phyloP scores from a whole-genome alignment of 2,329 filamentous ascomycete genomes.

The Claviceps sp. region DNA sequence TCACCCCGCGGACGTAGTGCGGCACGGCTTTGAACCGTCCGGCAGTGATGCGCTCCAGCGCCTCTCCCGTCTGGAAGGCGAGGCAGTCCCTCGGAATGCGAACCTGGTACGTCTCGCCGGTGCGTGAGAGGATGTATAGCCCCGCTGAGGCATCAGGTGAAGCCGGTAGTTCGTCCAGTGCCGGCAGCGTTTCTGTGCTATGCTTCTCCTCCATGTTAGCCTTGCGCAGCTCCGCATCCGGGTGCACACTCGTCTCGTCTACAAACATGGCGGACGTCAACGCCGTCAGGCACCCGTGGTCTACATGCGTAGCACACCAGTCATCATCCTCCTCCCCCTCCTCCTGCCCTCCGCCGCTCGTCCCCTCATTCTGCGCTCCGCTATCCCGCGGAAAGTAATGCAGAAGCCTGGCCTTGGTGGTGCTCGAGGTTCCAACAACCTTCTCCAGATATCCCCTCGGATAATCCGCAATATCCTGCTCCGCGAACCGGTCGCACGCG shows the following conservation, averaged over 20 bases:
- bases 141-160: conserved; percentile 78
- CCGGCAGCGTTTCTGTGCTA: conserved; percentile 20
- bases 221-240: background rate
- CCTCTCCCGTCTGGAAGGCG: conserved; percentile 91
- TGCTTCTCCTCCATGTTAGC: background rate
- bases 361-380: background rate
- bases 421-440: conserved; percentile 72
- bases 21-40: conserved; percentile 89
- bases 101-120: conserved; percentile 75
- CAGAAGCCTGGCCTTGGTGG: conserved; percentile 79
- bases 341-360: background rate
- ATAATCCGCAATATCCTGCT: conserved; percentile 65
- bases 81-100: conserved; percentile 83
- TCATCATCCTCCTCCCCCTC: conserved; percentile 52
- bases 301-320: conserved; percentile 86
- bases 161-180: conserved; percentile 54
- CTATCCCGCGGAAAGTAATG: conserved; percentile 71
- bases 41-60: conserved; percentile 78
- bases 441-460: conserved; percentile 67
- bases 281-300: conserved; percentile 88
- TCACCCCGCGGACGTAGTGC: conserved; percentile 79
- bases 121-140: conserved; percentile 84
- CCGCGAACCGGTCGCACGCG: conserved; percentile 80
- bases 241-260: conserved; percentile 46
- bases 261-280: conserved; percentile 94